A percentile compares a stretch with the other conserved stretches of the same genome.
These are phyloP conservation scores for Amanita fuliginea DNA, from an alignment of 768 basidiomycete species.

Conservation along the genomic window DNA sequence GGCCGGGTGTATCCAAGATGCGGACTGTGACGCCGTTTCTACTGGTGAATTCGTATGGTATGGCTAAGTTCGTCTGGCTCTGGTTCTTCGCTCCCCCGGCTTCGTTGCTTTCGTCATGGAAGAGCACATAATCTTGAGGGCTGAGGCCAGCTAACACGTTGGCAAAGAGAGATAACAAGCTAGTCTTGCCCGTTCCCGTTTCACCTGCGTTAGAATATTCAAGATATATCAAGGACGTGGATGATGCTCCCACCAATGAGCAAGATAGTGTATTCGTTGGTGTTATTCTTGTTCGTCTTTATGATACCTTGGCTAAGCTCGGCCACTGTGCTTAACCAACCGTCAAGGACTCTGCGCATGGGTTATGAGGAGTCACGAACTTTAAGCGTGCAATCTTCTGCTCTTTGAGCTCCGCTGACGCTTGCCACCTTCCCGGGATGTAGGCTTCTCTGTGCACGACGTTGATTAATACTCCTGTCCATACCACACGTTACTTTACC, in stretches of 20 bases:
- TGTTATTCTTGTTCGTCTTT: background rate
- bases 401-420: too few species aligned
- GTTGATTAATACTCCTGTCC: too few species aligned
- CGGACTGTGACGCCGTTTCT: slow-evolving; percentile 9
- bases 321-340: background rate
- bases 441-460: too few species aligned
- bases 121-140: slow-evolving; percentile 1
- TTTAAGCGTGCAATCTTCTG: too few species aligned
- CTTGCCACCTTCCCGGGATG: too few species aligned
- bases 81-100: slow-evolving; percentile 4
- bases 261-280: background rate
- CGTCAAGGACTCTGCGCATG: too few species aligned
- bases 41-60: slow-evolving; percentile 6
- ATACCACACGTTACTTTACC: too few species aligned
- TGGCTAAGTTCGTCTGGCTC: slow-evolving; percentile 10
- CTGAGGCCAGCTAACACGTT: slow-evolving; percentile 8
- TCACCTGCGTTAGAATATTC: slow-evolving; percentile 7
- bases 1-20: slow-evolving; percentile 19
- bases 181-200: slow-evolving; percentile 12
- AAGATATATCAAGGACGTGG: background rate
- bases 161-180: slow-evolving; percentile 9
- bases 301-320: background rate
- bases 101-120: slow-evolving; percentile 7
- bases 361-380: too few species aligned
- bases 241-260: background rate